phyloP scores from a whole-genome alignment of 306 rosid species.

The Sechiopsis laciniata region DNA sequence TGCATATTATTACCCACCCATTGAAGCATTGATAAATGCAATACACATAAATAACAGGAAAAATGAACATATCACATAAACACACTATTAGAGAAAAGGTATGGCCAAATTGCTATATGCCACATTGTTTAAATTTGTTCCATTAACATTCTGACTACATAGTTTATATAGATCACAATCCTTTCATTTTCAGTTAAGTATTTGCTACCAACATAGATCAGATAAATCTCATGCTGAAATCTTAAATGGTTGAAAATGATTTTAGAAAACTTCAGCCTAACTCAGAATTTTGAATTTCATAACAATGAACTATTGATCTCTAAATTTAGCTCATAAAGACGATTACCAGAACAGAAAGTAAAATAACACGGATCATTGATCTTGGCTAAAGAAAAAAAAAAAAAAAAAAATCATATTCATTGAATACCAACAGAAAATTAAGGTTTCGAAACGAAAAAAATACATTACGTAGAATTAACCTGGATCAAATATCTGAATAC shows the following conservation, averaged over 20 bases:
- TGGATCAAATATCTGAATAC: neutral
- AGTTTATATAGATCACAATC: neutral
- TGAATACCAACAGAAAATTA: no score
- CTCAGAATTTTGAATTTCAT: slow-evolving; percentile 6
- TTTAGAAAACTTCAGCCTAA: neutral
- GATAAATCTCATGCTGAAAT: neutral
- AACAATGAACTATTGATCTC: slow-evolving; percentile 1
- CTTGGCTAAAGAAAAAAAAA: no score
- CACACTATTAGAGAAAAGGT: neutral
- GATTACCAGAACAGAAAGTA: neutral
- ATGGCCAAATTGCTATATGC: neutral
- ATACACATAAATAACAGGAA: slow-evolving; percentile 3
- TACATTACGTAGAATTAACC: neutral
- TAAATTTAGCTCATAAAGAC: neutral
- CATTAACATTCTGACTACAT: slow-evolving; percentile 4
- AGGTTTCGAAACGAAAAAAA: neutral
- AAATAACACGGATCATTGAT: neutral
- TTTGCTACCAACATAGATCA: neutral
- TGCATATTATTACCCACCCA: neutral
- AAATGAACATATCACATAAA: neutral
- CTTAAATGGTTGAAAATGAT: neutral
- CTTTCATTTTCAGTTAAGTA: neutral
- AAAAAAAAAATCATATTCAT: neutral
- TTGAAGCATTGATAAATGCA: neutral
- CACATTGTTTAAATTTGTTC: neutral